Evolutionary conservation across 2,329 filamentous ascomycete species (phyloP), one percentile per base, ranked within the genome.

Genomic region (Leptographium galeiforme): DNA sequence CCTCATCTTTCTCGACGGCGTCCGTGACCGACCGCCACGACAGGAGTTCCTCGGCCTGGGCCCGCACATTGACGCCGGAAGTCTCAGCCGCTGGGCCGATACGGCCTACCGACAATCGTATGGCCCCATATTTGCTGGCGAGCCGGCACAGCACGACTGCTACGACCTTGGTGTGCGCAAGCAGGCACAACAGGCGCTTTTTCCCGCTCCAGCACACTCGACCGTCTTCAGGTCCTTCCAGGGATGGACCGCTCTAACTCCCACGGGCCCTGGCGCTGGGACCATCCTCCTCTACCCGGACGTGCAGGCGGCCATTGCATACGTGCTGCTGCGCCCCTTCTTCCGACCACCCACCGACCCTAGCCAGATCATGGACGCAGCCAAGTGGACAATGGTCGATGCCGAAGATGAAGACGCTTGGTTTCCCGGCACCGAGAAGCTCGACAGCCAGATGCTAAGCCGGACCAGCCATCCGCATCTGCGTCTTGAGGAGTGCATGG

Each of bases 1-100:
- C 0, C 57, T 72, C 38, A 62, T 64, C 1, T 72, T 70, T 55
- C 61, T 63, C 13, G 69, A 73, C 50, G 67, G 61, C 8, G 58
- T 68, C 3, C 67, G 70, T 14, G 66, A 68, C 53, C 63, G 70
- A 11, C 63, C 67, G 3, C 67, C 68, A 6, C 62, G 64, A 18
- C 63, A 67, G 18, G 57, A 59, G 0, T 72, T 72, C 54, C 62
- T 64, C 11, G 68, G 69, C 7, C 62, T 72, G 1, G 69, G 70
- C 2, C 70, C 69, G 25, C 70, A 72, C 53, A 70, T 73, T 46
- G 69, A 72, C 56, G 70, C 68, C 1, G 69, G 70, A 33, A 70
- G 67, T 54, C 61, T 73, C 38, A 66, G 63, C 53, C 68, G 70
- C 18, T 72, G 70, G 70, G 68, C 66, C 4, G 67, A 71, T 36